Percentiles rank a stretch among this genome's conserved stretches.
These are phyloP conservation scores for Talaromyces amestolkiae DNA, from an alignment of 2,329 filamentous ascomycete species.

Conservation along the genomic window DNA sequence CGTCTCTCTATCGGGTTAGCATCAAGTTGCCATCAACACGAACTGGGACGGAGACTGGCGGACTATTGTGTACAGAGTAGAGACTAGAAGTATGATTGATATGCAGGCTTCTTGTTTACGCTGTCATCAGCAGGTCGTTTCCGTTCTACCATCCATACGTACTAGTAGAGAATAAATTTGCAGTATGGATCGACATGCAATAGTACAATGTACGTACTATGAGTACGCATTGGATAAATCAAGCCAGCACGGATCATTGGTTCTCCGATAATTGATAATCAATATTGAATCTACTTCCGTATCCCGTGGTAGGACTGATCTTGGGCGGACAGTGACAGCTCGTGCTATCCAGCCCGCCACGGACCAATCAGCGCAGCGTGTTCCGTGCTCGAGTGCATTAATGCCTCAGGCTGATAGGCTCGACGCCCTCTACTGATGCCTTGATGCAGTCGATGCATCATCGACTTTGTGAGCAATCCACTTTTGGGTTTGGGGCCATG, in stretches of 20 bases:
- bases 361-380: background rate
- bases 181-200: background rate
- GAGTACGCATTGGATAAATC: background rate
- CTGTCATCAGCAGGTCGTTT: background rate
- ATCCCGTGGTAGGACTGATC: background rate
- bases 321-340: background rate
- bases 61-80: background rate
- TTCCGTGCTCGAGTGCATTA: background rate
- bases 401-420: conserved; percentile 9
- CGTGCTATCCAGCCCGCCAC: background rate
- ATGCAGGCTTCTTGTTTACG: background rate
- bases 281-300: no score
- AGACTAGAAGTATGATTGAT: background rate
- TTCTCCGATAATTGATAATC: background rate
- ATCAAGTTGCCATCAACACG: background rate
- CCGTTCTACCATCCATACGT: background rate
- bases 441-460: conserved; percentile 7
- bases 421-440: background rate
- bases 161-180: no score
- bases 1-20: background rate
- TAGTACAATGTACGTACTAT: background rate
- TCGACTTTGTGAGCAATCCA: conserved; percentile 3
- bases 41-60: background rate
- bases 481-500: background rate
- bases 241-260: conserved; percentile 5